phyloP scores from a whole-genome alignment of 192 early-diverging fungal genomes.

The Coemansia reversa region DNA sequence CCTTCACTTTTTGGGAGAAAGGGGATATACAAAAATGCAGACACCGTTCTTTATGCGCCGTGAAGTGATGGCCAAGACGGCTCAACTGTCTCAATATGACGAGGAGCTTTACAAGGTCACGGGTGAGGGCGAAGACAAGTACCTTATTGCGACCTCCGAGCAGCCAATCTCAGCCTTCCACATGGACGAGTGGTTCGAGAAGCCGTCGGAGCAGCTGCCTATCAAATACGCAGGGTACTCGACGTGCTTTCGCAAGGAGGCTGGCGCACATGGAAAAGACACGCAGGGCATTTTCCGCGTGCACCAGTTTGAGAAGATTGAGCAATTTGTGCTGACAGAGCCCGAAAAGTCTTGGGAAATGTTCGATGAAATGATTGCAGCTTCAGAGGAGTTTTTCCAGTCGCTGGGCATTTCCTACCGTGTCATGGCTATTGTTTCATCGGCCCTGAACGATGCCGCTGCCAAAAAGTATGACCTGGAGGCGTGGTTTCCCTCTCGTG shows the following conservation, averaged over 20 bases:
- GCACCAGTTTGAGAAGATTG: slow-evolving; percentile 99
- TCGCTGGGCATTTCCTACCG: slow-evolving; percentile 92
- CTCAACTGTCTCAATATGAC: slow-evolving; percentile 96
- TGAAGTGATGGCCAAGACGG: slow-evolving; percentile 97
- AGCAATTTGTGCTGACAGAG: slow-evolving; percentile 95
- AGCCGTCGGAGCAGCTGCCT: slow-evolving; percentile 89
- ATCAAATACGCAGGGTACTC: slow-evolving; percentile 93
- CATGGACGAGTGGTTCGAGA: slow-evolving; percentile 91
- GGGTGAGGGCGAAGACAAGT: slow-evolving; percentile 87
- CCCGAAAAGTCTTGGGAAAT: slow-evolving; percentile 99
- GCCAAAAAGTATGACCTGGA: slow-evolving; percentile 99
- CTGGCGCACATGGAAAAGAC: slow-evolving; percentile 94
- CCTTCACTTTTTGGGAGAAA: slow-evolving; percentile 80
- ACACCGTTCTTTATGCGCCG: slow-evolving; percentile 99
- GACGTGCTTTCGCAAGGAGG: slow-evolving; percentile 99
- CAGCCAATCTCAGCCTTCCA: slow-evolving; percentile 98
- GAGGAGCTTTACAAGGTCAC: slow-evolving; percentile 95
- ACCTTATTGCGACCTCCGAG: slow-evolving; percentile 97
- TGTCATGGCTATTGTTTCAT: slow-evolving; percentile 93
- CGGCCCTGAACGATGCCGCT: slow-evolving; percentile 97
- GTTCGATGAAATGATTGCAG: slow-evolving; percentile 93
- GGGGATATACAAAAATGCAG: slow-evolving; percentile 88
- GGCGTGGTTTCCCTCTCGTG: slow-evolving; percentile 99
- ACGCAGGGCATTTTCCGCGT: slow-evolving; percentile 99
- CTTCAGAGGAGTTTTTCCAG: slow-evolving; percentile 94